Conservation (phyloP, 1,139 yeast species). For the Lodderomyces orthopsilosis region DNA sequence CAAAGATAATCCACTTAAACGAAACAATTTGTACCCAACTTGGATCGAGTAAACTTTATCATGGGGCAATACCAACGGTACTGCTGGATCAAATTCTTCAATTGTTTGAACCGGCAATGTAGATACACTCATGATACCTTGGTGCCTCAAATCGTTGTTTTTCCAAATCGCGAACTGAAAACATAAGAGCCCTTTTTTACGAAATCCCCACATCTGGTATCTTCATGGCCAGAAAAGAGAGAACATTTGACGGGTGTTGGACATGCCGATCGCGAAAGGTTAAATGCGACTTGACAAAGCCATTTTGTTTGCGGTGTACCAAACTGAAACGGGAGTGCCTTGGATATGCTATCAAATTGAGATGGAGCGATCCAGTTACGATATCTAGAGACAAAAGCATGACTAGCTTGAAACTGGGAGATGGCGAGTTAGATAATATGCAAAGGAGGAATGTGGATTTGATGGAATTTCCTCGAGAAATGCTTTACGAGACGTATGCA, state of each 20-base stretch:
- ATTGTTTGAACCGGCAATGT: constrained; percentile 6
- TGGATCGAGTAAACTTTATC: constrained; percentile 69
- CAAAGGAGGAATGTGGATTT: constrained; percentile 39
- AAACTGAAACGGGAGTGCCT: constrained; percentile 41
- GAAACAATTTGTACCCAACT: constrained; percentile 62
- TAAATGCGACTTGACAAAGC: constrained; percentile 47
- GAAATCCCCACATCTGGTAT: no score
- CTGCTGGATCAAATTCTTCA: constrained; percentile 41
- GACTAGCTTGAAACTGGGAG: constrained; percentile 7
- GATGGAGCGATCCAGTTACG: constrained; percentile 40
- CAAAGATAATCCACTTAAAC: constrained; percentile 75
- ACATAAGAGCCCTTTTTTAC: no score
- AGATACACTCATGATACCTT: constrained; percentile 4
- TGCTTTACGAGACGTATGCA: constrained; percentile 34
- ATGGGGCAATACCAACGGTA: constrained; percentile 59
- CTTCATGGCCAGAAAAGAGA: constrained; percentile 26
- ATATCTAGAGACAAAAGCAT: constrained; percentile 16
- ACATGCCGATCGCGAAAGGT: constrained; percentile 51
- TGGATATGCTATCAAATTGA: constrained; percentile 40
- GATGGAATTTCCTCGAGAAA: constrained; percentile 30
- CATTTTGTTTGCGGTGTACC: constrained; percentile 41
- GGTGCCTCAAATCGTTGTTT: no score
- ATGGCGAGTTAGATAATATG: constrained; percentile 23
- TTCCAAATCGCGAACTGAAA: not conserved
- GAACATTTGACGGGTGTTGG: constrained; percentile 54